Evolutionary conservation across 129 eudicot species (phyloP).

Genomic region (Centrapalus pauciflorus): DNA sequence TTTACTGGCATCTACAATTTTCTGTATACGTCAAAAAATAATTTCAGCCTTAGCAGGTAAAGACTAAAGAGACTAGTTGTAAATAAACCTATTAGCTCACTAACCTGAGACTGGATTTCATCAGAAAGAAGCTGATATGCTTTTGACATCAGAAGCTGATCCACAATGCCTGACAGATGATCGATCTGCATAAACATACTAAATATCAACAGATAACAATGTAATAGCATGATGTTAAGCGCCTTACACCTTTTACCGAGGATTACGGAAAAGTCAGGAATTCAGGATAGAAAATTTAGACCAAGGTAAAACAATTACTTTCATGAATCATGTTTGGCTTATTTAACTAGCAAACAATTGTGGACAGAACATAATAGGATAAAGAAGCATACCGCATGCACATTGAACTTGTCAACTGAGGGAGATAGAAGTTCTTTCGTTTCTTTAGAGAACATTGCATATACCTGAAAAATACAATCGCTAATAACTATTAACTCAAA

Average conservation of each 20-base stretch:
- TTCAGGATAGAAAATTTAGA: no score
- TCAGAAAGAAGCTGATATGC: conserved; percentile 35
- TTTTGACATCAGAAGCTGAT: conserved; percentile 44
- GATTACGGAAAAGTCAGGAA: no score
- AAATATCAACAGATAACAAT: not conserved
- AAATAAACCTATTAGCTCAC: conserved; percentile 12
- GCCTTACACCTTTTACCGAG: no score
- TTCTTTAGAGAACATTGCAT: conserved; percentile 34
- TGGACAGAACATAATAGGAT: not conserved
- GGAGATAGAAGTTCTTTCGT: conserved; percentile 30
- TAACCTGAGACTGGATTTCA: conserved; percentile 53
- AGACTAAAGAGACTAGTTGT: not conserved
- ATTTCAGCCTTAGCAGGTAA: not conserved
- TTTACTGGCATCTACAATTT: conserved; percentile 16
- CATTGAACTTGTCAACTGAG: conserved; percentile 35
- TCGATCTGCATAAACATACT: conserved; percentile 41
- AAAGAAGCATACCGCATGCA: conserved; percentile 41
- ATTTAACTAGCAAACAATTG: not conserved
- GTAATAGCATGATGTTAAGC: not conserved
- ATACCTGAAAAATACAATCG: conserved; percentile 42
- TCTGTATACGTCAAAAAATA: conserved; percentile 36
- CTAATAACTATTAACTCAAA: conserved; percentile 2
- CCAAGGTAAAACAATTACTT: no score
- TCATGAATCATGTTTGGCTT: not conserved
- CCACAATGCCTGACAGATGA: conserved; percentile 41